Base-by-base conservation (phyloP, 257 asterid genomes). In the Rehmannia glutinosa region DNA sequence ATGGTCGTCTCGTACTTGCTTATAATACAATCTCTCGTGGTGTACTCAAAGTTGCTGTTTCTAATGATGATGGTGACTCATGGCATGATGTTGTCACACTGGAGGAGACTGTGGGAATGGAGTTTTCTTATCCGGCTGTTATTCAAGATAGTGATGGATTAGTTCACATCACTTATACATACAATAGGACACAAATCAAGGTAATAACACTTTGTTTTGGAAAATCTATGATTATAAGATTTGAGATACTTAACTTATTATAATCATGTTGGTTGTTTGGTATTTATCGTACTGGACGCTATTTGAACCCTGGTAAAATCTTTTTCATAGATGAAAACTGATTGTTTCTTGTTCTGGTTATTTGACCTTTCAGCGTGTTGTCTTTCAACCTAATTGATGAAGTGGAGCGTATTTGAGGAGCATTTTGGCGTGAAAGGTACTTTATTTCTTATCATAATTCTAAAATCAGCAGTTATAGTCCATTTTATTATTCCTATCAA, bases 91-190 rank as follows among this genome's bases (percentile, higher is more conserved):
- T 85, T 15, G 63, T 58, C 51, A 85, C 91, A 0, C 83, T 94
- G n/a, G 99, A 91, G 70, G 87, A 88, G 20, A 85, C 81, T 2
- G 28, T 3, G 0, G 91, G 95, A 35, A 87, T 83, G 98, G 97
- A 91, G 69, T 94, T 90, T 74, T 94, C 99, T 27, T 91, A 94
- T 81, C 99, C 97, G 1, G 99, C 99, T 27, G 97, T 94, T 30
- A 88, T 94, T 66, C 91, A 94, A 75, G 81, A 78, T 60, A 82
- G 84, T 30, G 95, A 88, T 32, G 95, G 91, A 77, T 75, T 82
- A 68, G 89, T 93, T 65, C 99, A 93, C 68, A 70, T 93, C 80
- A 88, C 97, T 62, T 93, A 90, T 45, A 93, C 97, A 12, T 93
- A 93, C 51, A 88, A 90, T 16, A 78, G 97, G 72, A 81, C 89